Evolutionary conservation across 352 stramenopile genomes (phyloP).

Genomic region (Paralagenidium karlingii): DNA sequence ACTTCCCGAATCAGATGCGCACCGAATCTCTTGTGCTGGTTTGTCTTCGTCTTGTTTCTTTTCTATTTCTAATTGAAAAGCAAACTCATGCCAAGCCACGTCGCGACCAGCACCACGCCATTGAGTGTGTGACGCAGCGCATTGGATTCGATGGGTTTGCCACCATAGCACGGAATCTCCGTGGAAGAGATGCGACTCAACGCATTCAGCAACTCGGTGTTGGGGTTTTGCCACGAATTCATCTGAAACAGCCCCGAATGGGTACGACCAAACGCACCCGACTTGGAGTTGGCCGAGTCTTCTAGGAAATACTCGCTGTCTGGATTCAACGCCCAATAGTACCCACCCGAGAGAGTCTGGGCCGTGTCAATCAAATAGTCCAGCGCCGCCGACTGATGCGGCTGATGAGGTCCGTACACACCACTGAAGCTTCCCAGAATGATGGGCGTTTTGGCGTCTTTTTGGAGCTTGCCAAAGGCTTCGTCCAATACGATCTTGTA

Average conservation of each 20-base stretch:
- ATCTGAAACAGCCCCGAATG: constrained; percentile 47
- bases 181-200: constrained; percentile 24
- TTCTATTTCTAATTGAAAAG: too few species aligned
- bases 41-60: too few species aligned
- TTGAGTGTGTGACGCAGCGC: too few species aligned
- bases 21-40: too few species aligned
- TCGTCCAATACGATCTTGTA: constrained; percentile 49
- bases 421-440: constrained; percentile 75
- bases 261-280: constrained; percentile 27
- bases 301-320: constrained; percentile 55
- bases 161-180: constrained; percentile 48
- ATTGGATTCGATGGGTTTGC: too few species aligned
- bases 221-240: constrained; percentile 34
- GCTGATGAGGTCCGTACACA: constrained; percentile 54
- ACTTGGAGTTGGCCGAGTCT: constrained; percentile 23
- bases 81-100: too few species aligned
- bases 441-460: constrained; percentile 28
- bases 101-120: too few species aligned
- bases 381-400: constrained; percentile 55
- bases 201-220: constrained; percentile 30
- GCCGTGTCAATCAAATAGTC: constrained; percentile 65
- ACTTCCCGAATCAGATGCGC: too few species aligned
- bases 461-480: constrained; percentile 45
- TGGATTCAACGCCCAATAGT: constrained; percentile 70
- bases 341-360: constrained; percentile 55